Evolutionary conservation across 1,139 yeast species (phyloP), one percentile per base, ranked within the genome.

Genomic region (Eremothecium gossypii): DNA sequence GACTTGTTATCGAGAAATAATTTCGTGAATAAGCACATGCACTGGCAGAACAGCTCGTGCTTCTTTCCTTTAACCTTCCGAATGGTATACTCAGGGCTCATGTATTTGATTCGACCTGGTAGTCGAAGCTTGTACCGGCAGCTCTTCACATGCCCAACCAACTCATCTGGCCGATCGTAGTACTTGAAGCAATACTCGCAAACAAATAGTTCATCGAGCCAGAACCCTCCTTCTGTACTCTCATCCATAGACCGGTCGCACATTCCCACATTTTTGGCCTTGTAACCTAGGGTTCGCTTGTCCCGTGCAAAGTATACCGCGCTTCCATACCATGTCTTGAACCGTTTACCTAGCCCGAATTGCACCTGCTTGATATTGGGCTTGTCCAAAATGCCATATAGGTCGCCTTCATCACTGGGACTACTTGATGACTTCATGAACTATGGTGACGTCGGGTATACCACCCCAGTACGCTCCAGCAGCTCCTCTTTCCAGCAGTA

Each of bases 1-100:
- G 95, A 83, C 61, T 91, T 91, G 60, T 85, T 87, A 50, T 87
- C 96, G n/a, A 91, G 71, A 54, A 85, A 91, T 33, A 91, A 70
- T 61, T 87, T 86, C 1, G 95, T 93, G 63, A 89, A 83, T 5
- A 91, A 67, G 44, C 93, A 80, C 49, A 91, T 63, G 51, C 85
- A 80, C 56, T 89, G 97, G 49, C 95, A 78, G 50, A 80, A 86
- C 26, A 86, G 60, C 43, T 71, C 70, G 49, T 79, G 73, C 40
- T 73, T 67, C 20, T 69, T 67, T 1, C 95, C 96, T 51, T 76
- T 73, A 0, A 87, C 74, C 47, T 74, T 74, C 42, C 85, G 66
- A 33, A 89, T 83, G 1, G 76, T 67, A 41, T 70, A 67, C 10
- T 68, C 61, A 2, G 70, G 74, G 49, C 82, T 86, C 38, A 74